Conservation (phyloP, 129 eudicot species). For the Ambrosia artemisiifolia region DNA sequence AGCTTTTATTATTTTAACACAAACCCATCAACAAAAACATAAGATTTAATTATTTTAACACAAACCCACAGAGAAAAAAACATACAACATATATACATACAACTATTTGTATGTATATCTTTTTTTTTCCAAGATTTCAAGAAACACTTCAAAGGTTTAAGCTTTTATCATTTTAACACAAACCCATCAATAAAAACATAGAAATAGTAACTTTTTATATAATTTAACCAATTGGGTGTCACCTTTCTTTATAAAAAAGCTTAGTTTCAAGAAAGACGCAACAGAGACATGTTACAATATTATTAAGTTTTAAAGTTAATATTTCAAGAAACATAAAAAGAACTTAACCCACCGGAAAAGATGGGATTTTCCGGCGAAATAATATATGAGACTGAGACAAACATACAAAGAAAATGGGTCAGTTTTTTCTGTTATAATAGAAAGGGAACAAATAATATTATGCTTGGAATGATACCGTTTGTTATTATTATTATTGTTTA, state of each 20-base stretch:
- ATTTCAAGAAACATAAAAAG: background rate
- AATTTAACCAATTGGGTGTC: constrained; percentile 10
- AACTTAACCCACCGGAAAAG: constrained; percentile 16
- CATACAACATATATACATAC: too few species aligned
- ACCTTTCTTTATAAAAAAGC: background rate
- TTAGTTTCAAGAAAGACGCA: constrained; percentile 31
- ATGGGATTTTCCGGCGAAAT: background rate
- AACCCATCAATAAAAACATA: constrained; percentile 10
- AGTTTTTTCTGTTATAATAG: constrained; percentile 22
- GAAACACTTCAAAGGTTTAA: background rate
- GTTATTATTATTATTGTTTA: background rate
- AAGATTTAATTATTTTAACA: background rate
- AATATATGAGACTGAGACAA: background rate
- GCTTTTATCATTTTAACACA: constrained; percentile 5
- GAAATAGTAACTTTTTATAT: background rate
- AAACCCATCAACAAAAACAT: constrained; percentile 17
- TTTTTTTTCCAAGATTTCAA: constrained; percentile 11
- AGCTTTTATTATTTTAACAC: constrained; percentile 7
- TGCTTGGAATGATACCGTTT: constrained; percentile 32
- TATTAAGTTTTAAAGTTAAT: background rate
- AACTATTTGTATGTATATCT: background rate
- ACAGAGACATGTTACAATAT: constrained; percentile 21
- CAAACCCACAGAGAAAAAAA: too few species aligned
- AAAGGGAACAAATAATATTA: constrained; percentile 1
- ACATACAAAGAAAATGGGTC: constrained; percentile 9